Base-by-base conservation (phyloP, 2,329 filamentous ascomycete species). In the Tympanopsis confertula region DNA sequence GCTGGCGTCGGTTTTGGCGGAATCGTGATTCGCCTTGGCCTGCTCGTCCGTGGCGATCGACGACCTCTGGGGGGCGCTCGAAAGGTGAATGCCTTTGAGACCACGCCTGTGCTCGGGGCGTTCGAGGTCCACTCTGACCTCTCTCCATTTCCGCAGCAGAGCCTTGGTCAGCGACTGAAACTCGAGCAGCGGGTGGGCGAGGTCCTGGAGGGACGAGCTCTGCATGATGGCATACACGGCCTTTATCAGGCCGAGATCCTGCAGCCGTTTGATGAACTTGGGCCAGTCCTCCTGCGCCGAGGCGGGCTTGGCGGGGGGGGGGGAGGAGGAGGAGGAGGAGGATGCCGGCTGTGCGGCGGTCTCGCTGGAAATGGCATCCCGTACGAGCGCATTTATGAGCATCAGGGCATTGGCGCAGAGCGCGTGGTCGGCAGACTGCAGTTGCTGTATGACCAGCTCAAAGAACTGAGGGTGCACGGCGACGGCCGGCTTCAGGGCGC, bases 351-450 rank as follows among this genome's bases (percentile, higher is more conserved):
- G 22, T 33, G 48, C 42, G 41, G 80, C 73, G 32, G 68, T 68
- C 38, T 89, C 85, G 50, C 74, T 79, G 19, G 83, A 82, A 37
- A 96, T 78, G 4, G 87, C 84, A 56, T 98, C 91, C 38, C 91
- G 75, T 65, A 96, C 94, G 35, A 98, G 68, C 1, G 89, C 86
- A 56, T 98, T 98, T 58, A 98, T 86, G 40, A 98, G 68, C 68
- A 94, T 91, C 38, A 98, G 69, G 1, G 91, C 86, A 61, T 95
- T 96, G 45, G 87, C 89, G 62, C 91, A 96, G 20, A 98, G 71
- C 3, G 88, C 85, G 61, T 98, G 91, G 56, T 98, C 91, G 35
- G 88, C 89, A 14, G 87, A 94, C 42, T 88, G 86, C 41, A 98
- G 70, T 56, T 94, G 83, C 52, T 82, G 83, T 45, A 98, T 87